Evolutionary conservation across 2,329 filamentous ascomycete genomes (phyloP).

Genomic region (Ceratocystis harringtonii): DNA sequence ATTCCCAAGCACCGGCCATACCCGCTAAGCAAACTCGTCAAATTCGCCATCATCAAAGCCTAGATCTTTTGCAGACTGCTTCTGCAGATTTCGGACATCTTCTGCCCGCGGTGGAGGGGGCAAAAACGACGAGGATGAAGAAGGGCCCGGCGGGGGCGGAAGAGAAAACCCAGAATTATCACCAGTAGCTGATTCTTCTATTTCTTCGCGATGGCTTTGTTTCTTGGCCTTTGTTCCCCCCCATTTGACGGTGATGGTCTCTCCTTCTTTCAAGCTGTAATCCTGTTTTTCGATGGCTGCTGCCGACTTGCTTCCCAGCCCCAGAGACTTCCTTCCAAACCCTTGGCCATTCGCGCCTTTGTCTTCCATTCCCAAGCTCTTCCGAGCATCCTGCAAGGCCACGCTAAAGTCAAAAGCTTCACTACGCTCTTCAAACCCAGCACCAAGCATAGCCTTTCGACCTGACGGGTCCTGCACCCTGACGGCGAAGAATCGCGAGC

Average conservation of each 20-base stretch:
- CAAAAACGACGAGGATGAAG: conserved; percentile 30
- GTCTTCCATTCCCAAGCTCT: conserved; percentile 46
- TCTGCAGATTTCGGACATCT: conserved; percentile 46
- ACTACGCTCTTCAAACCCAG: conserved; percentile 75
- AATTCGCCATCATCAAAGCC: conserved; percentile 82
- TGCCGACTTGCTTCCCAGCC: conserved; percentile 27
- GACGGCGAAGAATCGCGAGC: conserved; percentile 70
- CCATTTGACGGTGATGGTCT: conserved; percentile 58
- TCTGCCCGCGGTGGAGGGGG: conserved; percentile 52
- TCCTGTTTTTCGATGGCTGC: conserved; percentile 46
- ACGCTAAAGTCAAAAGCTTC: conserved; percentile 80
- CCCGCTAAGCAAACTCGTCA: conserved; percentile 54
- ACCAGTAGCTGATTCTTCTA: conserved; percentile 20
- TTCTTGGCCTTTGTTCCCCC: conserved; percentile 32
- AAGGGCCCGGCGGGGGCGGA: conserved; percentile 39
- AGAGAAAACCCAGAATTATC: conserved; percentile 37
- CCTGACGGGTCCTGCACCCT: conserved; percentile 62
- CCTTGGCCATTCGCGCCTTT: conserved; percentile 19
- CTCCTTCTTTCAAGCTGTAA: conserved; percentile 74
- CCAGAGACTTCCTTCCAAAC: conserved; percentile 21
- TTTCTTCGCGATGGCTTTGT: conserved; percentile 20
- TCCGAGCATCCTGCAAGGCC: conserved; percentile 61
- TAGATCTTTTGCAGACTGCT: conserved; percentile 45
- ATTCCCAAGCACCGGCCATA: background rate
- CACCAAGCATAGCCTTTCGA: conserved; percentile 62